phyloP scores from a whole-genome alignment of 495 filamentous ascomycete genomes.

The Penicillium desertorum region DNA sequence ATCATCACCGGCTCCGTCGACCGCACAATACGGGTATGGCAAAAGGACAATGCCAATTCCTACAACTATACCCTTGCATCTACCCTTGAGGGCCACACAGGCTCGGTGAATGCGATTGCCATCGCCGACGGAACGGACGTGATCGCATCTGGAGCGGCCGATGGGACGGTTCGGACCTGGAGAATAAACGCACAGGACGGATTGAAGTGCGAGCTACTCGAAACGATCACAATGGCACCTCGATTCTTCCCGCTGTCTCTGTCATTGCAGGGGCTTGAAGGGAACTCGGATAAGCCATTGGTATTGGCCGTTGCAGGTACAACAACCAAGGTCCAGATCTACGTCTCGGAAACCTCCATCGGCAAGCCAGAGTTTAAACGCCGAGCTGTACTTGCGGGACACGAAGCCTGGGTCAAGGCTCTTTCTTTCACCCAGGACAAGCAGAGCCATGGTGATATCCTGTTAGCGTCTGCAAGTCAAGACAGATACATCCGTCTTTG shows the following conservation, averaged over 20 bases:
- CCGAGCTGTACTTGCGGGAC: slow-evolving; percentile 77
- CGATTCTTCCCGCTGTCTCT: slow-evolving; percentile 78
- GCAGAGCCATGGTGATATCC: slow-evolving; percentile 58
- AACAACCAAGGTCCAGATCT: slow-evolving; percentile 72
- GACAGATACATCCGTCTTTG: slow-evolving; percentile 97
- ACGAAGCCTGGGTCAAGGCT: slow-evolving; percentile 93
- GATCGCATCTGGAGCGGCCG: slow-evolving; percentile 73
- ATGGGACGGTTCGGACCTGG: slow-evolving; percentile 83
- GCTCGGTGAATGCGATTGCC: slow-evolving; percentile 77
- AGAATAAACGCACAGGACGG: slow-evolving; percentile 46
- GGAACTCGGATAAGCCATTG: slow-evolving; percentile 47
- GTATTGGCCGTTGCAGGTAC: slow-evolving; percentile 85
- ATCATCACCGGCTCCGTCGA: slow-evolving; percentile 83
- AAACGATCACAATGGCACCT: slow-evolving; percentile 71
- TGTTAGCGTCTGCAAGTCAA: slow-evolving; percentile 92
- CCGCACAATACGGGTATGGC: slow-evolving; percentile 75
- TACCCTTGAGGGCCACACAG: slow-evolving; percentile 62
- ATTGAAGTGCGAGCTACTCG: slow-evolving; percentile 50
- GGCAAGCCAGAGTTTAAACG: slow-evolving; percentile 57
- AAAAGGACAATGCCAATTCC: slow-evolving; percentile 19
- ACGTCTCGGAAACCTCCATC: slow-evolving; percentile 49
- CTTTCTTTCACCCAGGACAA: slow-evolving; percentile 72
- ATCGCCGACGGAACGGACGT: slow-evolving; percentile 52
- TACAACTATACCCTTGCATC: slow-evolving; percentile 43
- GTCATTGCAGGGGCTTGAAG: slow-evolving; percentile 60